Percentiles rank a stretch among this genome's conserved stretches.
Evolutionary conservation across 345 rosid genomes (phyloP).

Genomic region (Murraya paniculata): DNA sequence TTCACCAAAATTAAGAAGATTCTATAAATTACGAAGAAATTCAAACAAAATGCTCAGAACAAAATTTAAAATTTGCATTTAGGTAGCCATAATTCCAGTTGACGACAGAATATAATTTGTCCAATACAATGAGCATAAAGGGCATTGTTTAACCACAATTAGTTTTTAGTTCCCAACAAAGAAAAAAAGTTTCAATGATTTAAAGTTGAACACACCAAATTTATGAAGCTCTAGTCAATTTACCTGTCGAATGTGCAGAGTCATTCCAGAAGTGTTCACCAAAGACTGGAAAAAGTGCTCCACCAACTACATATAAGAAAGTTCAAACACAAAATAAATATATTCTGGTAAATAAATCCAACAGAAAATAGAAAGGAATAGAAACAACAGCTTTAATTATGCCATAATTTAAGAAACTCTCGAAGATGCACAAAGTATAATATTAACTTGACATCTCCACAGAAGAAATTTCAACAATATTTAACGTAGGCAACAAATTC

Average conservation of each 20-base stretch:
- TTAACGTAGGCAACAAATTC: background rate
- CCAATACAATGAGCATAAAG: background rate
- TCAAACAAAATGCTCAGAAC: background rate
- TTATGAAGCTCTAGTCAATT: background rate
- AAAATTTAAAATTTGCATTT: background rate
- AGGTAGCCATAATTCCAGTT: background rate
- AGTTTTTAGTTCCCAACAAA: background rate
- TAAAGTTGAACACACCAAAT: background rate
- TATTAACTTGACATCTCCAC: background rate
- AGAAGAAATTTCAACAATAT: background rate
- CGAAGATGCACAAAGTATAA: background rate
- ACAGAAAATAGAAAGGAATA: background rate
- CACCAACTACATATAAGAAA: conserved; percentile 59
- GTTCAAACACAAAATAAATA: background rate
- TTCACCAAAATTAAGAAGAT: background rate
- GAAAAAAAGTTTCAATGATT: background rate
- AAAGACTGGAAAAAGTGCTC: conserved; percentile 94
- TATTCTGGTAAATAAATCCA: background rate
- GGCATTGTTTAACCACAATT: background rate
- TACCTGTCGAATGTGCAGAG: conserved; percentile 95
- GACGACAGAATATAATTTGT: background rate
- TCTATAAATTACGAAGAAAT: background rate
- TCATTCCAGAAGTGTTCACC: conserved; percentile 93
- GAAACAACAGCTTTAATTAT: background rate
- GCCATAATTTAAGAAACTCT: background rate